Evolutionary conservation across 345 rosid species (phyloP), one percentile per base, ranked within the genome.

Genomic region (Hibiscus tridactylites): DNA sequence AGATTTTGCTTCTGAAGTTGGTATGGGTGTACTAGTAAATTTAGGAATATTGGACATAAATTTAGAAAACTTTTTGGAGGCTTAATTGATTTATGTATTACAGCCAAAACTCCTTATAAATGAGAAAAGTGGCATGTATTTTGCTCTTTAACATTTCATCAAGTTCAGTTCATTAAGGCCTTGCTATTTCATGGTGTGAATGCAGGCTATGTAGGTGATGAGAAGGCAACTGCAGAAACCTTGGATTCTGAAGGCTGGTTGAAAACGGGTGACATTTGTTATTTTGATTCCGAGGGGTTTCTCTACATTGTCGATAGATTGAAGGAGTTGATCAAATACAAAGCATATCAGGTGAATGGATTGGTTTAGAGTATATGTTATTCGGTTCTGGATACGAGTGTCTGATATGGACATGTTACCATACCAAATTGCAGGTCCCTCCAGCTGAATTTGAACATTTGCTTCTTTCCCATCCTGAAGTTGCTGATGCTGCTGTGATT

Each of bases 251-350:
- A 94, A 12, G 97, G 98, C 16, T 94, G 99, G 99, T 80, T 94
- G 68, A 94, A 81, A 87, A 91, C 99, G 0, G 99, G 99, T 11
- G 99, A 94, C 76, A 85, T 94, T 33, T 90, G 99, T 79, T 91
- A 88, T 72, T 80, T 94, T 73, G 96, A 94, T 76, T 58, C 62
- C 3, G 35, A 58, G 8, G 61, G 62, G 33, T 58, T 26, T 24
- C 62, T 58, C 62, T 58, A 81, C 64, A 84, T 91, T 47, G 90
- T 90, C 35, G 97, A 94, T 76, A 81, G 99, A 80, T 74, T 94
- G 50, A 94, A 94, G 15, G 99, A 94, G 72, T 76, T 94, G 79
- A 94, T 94, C 73, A 94, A 94, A 84, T 94, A 91, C 84, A 94
- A 95, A 78, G 99, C 89, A 21, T 90, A 85, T 81, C 99, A 95